Conservation (phyloP, 208 protist species). For the Hexamita inflata region DNA sequence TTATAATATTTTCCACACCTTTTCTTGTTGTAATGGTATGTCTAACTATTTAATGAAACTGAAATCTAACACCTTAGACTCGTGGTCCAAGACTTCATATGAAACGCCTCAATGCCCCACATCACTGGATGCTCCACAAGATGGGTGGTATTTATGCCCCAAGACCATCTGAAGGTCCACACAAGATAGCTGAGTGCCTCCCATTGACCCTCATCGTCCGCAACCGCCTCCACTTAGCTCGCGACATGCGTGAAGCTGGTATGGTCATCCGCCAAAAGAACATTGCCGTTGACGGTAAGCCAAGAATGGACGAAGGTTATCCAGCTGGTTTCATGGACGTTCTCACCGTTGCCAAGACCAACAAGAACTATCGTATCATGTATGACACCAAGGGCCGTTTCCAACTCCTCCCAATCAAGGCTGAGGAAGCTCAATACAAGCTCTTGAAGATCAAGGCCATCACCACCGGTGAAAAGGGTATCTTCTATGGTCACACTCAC, state of each 20-base stretch:
- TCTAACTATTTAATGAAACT: too few relatives aligned
- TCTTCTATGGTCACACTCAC: slow-evolving; percentile 88
- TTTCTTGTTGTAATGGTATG: too few relatives aligned
- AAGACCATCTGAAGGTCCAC: slow-evolving; percentile 78
- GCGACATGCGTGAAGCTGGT: slow-evolving; percentile 78
- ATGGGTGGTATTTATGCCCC: slow-evolving; percentile 87
- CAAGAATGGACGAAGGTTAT: slow-evolving; percentile 82
- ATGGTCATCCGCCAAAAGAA: slow-evolving; percentile 82
- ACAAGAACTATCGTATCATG: slow-evolving; percentile 90
- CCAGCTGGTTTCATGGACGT: slow-evolving; percentile 89
- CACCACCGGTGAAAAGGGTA: slow-evolving; percentile 64
- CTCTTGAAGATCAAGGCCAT: slow-evolving; percentile 75
- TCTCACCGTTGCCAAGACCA: slow-evolving; percentile 83
- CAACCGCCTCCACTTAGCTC: slow-evolving; percentile 90
- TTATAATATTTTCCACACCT: too few relatives aligned
- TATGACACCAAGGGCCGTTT: slow-evolving; percentile 97
- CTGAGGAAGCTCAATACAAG: slow-evolving; percentile 80
- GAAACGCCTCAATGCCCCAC: slow-evolving; percentile 92
- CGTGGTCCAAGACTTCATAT: slow-evolving; percentile 93
- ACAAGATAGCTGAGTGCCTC: slow-evolving; percentile 82
- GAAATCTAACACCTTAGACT: too few relatives aligned
- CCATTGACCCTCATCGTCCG: slow-evolving; percentile 70
- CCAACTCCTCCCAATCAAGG: slow-evolving; percentile 73
- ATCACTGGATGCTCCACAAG: slow-evolving; percentile 98
- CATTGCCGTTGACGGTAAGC: slow-evolving; percentile 85